Conservation (phyloP, 2,329 filamentous ascomycete species). For the Nigrospora oryzae region DNA sequence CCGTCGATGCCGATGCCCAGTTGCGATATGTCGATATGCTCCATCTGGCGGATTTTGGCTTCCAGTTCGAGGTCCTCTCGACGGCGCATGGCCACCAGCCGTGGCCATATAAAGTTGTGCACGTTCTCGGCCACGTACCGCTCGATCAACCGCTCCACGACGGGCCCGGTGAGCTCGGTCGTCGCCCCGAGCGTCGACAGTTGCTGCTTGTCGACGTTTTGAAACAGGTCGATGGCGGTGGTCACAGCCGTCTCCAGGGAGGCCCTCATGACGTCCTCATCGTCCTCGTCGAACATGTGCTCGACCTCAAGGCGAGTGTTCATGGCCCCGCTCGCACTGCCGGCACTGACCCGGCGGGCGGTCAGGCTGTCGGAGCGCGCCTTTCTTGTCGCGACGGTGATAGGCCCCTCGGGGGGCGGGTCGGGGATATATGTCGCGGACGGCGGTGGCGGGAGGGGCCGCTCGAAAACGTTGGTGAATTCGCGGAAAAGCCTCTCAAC, state of each 20-base stretch:
- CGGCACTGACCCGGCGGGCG: slow-evolving; percentile 20
- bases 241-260: slow-evolving; percentile 89
- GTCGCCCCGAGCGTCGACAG: slow-evolving; percentile 84
- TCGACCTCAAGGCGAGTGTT: slow-evolving; percentile 43
- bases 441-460: slow-evolving; percentile 69
- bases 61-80: slow-evolving; percentile 83
- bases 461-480: slow-evolving; percentile 78
- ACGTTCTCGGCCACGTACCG: slow-evolving; percentile 90
- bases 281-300: slow-evolving; percentile 72
- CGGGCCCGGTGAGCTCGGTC: slow-evolving; percentile 83
- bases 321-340: slow-evolving; percentile 21
- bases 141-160: slow-evolving; percentile 91
- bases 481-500: slow-evolving; percentile 85
- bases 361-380: slow-evolving; percentile 43
- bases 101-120: slow-evolving; percentile 81
- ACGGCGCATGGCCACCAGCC: slow-evolving; percentile 68
- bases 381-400: slow-evolving; percentile 44
- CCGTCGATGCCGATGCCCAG: slow-evolving; percentile 82
- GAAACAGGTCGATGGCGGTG: slow-evolving; percentile 89
- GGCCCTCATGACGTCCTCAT: slow-evolving; percentile 82
- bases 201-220: slow-evolving; percentile 91
- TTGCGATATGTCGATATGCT: slow-evolving; percentile 87
- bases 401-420: slow-evolving; percentile 47
- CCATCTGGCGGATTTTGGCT: slow-evolving; percentile 85
- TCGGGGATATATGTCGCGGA: slow-evolving; percentile 52